Base-by-base conservation (phyloP, 345 rosid species). In the Camelina laxa region DNA sequence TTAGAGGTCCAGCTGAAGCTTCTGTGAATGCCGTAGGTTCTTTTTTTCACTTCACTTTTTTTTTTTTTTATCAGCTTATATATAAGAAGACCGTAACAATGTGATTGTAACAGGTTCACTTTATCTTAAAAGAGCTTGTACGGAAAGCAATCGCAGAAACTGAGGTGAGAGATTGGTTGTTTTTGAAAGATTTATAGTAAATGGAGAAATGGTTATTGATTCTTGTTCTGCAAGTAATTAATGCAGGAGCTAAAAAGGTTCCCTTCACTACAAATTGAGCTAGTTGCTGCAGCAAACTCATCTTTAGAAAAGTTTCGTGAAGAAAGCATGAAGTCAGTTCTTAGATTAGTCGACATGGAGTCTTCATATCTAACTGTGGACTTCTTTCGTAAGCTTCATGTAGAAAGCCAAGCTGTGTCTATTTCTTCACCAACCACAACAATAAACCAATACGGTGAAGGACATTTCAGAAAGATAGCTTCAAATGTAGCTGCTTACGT, bases 1-100 rank as follows among this genome's bases (percentile, higher is more conserved):
- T 91, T 66, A 82, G 88, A 82, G 97, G 92, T 67, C 97, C 97
- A 66, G 87, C 93, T 54, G 97, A 91, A 83, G 89, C 97, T 76
- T 91, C 97, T 5, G 93, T 86, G 44, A 90, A 91, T 76, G 92
- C 97, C 57, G 97, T 88, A 85, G 30, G 91, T 78, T 39, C 44
- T 19, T 50, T 19, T 38, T 56, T 4, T 3, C 38, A 68, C 55
- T 31, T 30, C 24, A 50, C 0, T 16, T 6, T 1, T 9, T 17
- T 13, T 6, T 36, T 2, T 9, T 9, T 13, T 2, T 0, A 24
- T 22, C 15, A 57, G 3, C 33, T 9, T 57, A 13, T 33, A 11
- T 20, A 11, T 54, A 55, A 33, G 33, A 39, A 66, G 22, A 74
- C 51, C 27, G 21, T 51, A 41, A 60, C 36, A 60, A 20, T 75